These are phyloP conservation scores for Sherardia arvensis DNA, from an alignment of 257 asterid species.

Conservation along the genomic window DNA sequence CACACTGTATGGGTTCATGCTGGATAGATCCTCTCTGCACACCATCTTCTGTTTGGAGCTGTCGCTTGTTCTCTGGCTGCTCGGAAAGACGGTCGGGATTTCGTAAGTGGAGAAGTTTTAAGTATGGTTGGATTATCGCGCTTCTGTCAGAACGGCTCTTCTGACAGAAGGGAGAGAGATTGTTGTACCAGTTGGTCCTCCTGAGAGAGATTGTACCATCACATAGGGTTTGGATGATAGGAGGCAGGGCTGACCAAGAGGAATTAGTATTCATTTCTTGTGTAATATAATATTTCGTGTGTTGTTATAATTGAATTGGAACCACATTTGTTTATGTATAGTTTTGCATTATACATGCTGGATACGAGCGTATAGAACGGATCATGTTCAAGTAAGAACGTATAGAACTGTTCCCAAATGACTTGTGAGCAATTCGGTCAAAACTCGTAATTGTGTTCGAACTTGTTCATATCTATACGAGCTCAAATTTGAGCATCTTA, in stretches of 20 bases:
- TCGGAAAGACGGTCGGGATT: constrained; percentile 77
- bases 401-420: no score
- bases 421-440: no score
- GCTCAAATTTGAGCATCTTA: no score
- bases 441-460: no score
- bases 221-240: not conserved
- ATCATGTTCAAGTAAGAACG: no score
- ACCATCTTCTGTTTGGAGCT: constrained; percentile 76
- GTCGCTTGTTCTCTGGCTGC: constrained; percentile 83
- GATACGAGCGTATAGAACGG: no score
- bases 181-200: not conserved
- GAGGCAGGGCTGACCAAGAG: constrained; percentile 7
- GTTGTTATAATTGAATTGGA: not conserved
- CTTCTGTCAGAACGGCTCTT: not conserved
- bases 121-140: not conserved
- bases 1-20: constrained; percentile 80
- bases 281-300: constrained; percentile 2
- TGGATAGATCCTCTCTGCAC: constrained; percentile 73
- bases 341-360: not conserved
- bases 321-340: not conserved
- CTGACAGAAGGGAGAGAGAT: not conserved
- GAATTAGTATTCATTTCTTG: not conserved
- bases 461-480: no score
- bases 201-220: no score
- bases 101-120: constrained; percentile 23